A percentile compares a stretch with the other conserved stretches of the same genome.
These are phyloP conservation scores for Asterochloris erici DNA, from an alignment of 139 green algal species.

Conservation along the genomic window DNA sequence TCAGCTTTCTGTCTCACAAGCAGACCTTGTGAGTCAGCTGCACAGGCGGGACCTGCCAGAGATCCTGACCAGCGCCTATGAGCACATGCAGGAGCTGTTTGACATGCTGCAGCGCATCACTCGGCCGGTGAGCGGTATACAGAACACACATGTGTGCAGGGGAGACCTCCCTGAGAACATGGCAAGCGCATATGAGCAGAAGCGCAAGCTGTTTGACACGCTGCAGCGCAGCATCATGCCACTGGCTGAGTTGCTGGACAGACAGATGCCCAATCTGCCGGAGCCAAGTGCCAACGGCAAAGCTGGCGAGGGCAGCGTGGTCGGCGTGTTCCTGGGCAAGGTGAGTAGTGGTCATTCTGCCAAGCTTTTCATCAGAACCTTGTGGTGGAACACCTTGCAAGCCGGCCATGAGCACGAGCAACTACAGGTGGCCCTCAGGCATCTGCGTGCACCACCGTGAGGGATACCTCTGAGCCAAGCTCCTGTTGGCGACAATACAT, in stretches of 20 bases:
- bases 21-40: background rate
- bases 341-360: too few relatives aligned
- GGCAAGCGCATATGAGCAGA: constrained; percentile 63
- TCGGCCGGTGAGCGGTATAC: constrained; percentile 51
- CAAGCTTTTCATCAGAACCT: too few relatives aligned
- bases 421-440: too few relatives aligned
- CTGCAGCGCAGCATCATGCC: constrained; percentile 49
- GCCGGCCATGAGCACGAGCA: too few relatives aligned
- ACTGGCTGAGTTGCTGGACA: constrained; percentile 69
- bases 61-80: constrained; percentile 62
- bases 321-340: too few relatives aligned
- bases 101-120: constrained; percentile 60
- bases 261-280: constrained; percentile 59
- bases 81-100: constrained; percentile 56
- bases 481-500: too few relatives aligned
- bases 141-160: constrained; percentile 45
- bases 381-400: too few relatives aligned
- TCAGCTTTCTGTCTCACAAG: too few relatives aligned
- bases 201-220: constrained; percentile 59
- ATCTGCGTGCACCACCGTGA: too few relatives aligned
- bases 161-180: constrained; percentile 81
- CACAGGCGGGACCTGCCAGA: constrained; percentile 77
- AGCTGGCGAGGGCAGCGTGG: too few relatives aligned
- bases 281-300: constrained; percentile 1
- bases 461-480: too few relatives aligned